Base-by-base conservation (phyloP, 805 yeast species). In the Candida montana region DNA sequence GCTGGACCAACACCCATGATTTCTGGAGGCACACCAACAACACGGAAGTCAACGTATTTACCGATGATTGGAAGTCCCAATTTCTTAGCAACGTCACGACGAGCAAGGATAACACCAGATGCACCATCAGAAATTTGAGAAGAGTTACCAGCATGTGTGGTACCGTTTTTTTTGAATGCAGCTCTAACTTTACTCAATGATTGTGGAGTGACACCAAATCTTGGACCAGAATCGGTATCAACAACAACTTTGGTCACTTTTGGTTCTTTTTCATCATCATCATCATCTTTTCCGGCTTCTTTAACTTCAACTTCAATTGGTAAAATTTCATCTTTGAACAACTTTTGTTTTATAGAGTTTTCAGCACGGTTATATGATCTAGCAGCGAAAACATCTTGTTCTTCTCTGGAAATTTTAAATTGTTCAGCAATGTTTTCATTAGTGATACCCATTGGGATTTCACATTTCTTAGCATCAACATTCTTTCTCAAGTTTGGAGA, bases 1-100 rank as follows among this genome's bases (percentile, higher is more conserved):
- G 95, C 97, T 44, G 99, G 99, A 33, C 98, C 99, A 55, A 91
- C 80, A 45, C 98, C 99, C 99, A 91, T 91, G 47, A 90, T 78
- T 66, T 88, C 95, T 18, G 97, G 97, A 42, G 97, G 96, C 35
- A 90, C 96, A 54, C 99, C 99, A 42, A 84, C 91, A 31, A 81
- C 70, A 52, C 83, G 76, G 57, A 86, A 81, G 53, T 81, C 83
- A 48, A 89, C 79, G 54, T 77, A 91, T 69, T 85, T 86, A 48
- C 82, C 99, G 44, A 83, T 55, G 46, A 88, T 79, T 41, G 84
- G 81, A 53, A 84, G 72, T 31, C 83, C 81, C 44, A 81, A 66
- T 53, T 74, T 67, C 62, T 83, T 79, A 18, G 99, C 99, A 44
- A 83, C 71, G 16, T 88, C 83, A 64, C 98, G 78, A 61, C 90